These are phyloP conservation scores for Myriosclerotinia scirpicola DNA, from an alignment of 2,329 filamentous ascomycete species.

Conservation along the genomic window DNA sequence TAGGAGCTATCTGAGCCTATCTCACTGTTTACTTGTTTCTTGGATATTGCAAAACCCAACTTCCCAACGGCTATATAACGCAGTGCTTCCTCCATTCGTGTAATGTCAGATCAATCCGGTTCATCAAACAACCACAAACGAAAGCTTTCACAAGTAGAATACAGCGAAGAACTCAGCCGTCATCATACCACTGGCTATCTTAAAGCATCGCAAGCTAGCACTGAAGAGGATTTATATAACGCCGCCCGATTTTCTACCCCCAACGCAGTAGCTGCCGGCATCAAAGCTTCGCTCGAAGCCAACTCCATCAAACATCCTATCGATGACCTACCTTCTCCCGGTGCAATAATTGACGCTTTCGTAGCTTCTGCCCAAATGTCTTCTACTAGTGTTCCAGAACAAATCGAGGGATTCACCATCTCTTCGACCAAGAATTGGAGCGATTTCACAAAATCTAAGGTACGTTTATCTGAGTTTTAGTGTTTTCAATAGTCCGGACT, in stretches of 20 bases:
- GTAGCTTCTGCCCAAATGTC: neutral
- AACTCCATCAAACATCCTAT: too few species aligned
- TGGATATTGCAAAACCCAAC: neutral
- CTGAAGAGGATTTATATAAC: neutral
- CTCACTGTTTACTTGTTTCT: neutral
- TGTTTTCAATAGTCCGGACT: neutral
- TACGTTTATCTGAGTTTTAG: neutral
- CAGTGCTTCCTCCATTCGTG: neutral
- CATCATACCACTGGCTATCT: neutral
- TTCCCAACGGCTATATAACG: neutral
- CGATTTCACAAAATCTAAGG: constrained; percentile 34
- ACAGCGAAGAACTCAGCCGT: neutral
- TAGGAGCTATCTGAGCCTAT: too few species aligned
- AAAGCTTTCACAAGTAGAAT: neutral
- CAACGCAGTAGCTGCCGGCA: too few species aligned
- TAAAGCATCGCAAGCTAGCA: too few species aligned
- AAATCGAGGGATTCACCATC: constrained; percentile 62
- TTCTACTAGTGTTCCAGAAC: constrained; percentile 46
- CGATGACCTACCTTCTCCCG: too few species aligned
- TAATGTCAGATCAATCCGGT: neutral
- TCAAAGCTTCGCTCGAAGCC: too few species aligned
- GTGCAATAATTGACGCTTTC: too few species aligned
- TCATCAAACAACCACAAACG: neutral
- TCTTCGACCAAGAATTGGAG: constrained; percentile 34
- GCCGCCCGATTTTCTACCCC: too few species aligned